Evolutionary conservation across 2,329 filamentous ascomycete species (phyloP), one percentile per base, ranked within the genome.

Genomic region (Lasiodiplodia hormozganensis): DNA sequence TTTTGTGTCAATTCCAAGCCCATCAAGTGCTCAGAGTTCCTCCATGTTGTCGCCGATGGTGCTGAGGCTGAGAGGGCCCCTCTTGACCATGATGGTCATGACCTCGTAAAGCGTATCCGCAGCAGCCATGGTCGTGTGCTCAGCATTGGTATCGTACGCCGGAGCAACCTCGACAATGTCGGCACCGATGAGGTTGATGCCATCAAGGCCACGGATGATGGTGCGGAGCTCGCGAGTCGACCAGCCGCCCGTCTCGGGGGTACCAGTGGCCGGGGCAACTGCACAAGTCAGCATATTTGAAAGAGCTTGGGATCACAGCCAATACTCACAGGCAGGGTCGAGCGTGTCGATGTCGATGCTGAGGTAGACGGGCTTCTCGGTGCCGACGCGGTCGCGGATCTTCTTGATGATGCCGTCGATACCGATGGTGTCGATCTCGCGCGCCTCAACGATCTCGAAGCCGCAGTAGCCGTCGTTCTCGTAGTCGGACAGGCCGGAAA

Each of bases 321-420:
- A 18, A 34, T 11, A 81, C 85, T 78, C 78, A 88, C 86, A 95
- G 5, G 92, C 92, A 8, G 94, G 93, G 76, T 97, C 93, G 3
- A 97, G 84, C 0, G 92, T 94, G 76, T 97, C 93, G 73, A 97
- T 97, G 76, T 97, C 94, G 57, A 96, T 90, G 7, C 88, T 92
- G 38, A 96, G 81, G 76, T 96, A 96, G 0, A 96, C 91, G 0
- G 92, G 92, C 70, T 89, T 89, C 66, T 85, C 85, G 25, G 89
- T 90, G 10, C 92, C 92, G 21, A 96, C 91, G 28, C 92, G 85
- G 3, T 92, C 89, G 53, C 88, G 82, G 75, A 96, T 96, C 77
- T 88, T 90, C 79, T 91, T 88, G 77, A 95, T 91, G 76, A 96
- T 94, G 4, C 92, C 92, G 0, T 88, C 86, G 34, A 86, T 87